phyloP scores from a whole-genome alignment of 257 asterid species.

The Leptodermis oblonga region DNA sequence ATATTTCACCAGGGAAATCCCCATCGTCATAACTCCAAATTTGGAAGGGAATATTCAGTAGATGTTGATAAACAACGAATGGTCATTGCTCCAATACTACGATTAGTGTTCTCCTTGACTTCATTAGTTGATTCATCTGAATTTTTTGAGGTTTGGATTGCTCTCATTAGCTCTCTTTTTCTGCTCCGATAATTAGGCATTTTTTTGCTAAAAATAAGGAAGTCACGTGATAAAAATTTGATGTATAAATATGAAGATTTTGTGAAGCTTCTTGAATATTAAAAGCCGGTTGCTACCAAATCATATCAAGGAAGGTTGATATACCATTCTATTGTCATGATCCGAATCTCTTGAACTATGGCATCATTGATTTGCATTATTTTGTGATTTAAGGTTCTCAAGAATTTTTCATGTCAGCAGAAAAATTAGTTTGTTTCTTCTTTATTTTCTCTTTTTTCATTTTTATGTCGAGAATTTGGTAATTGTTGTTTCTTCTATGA shows the following conservation, averaged over 20 bases:
- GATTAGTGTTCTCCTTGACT: conserved; percentile 76
- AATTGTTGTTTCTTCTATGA: neutral
- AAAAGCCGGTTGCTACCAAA: neutral
- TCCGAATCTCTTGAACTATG: neutral
- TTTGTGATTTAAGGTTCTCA: neutral
- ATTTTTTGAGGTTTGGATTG: conserved; percentile 73
- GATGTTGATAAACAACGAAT: conserved; percentile 69
- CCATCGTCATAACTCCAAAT: conserved; percentile 45
- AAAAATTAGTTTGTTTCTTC: neutral
- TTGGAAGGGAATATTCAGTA: conserved; percentile 45
- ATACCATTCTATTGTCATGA: neutral
- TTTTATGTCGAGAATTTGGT: conserved; percentile 1
- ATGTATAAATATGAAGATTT: too few species aligned
- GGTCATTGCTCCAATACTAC: conserved; percentile 74
- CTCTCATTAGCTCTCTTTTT: neutral
- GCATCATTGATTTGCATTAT: neutral
- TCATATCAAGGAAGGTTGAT: neutral
- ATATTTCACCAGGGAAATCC: conserved; percentile 50
- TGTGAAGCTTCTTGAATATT: neutral
- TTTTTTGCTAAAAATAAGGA: neutral
- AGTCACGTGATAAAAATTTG: neutral
- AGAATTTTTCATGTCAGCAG: neutral
- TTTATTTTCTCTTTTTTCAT: neutral
- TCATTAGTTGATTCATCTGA: conserved; percentile 83
- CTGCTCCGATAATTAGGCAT: neutral